Conservation (phyloP, 2,329 filamentous ascomycete genomes). For the Arthrobotrys sinensis region DNA sequence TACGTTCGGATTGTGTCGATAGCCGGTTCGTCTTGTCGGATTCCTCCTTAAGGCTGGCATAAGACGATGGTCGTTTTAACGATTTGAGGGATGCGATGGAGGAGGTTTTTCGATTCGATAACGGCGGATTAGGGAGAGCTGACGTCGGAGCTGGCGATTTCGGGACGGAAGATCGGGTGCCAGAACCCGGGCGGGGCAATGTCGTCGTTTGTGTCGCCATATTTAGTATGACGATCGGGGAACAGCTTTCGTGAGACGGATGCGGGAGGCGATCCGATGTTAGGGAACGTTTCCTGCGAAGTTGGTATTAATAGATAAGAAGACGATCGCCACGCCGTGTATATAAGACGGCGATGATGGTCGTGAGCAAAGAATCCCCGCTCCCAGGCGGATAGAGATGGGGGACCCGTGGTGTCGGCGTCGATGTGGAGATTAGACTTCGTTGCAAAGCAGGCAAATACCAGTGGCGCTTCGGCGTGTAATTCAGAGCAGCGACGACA, state of each 20-base stretch:
- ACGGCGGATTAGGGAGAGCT: slow-evolving; percentile 44
- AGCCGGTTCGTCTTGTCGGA: slow-evolving; percentile 48
- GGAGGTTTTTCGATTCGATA: slow-evolving; percentile 42
- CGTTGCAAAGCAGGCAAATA: slow-evolving; percentile 14
- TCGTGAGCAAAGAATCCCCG: slow-evolving; percentile 31
- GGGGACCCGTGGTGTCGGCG: slow-evolving; percentile 39
- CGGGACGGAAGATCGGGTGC: slow-evolving; percentile 50
- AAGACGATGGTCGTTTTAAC: slow-evolving; percentile 55
- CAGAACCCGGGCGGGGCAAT: slow-evolving; percentile 53
- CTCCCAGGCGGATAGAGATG: slow-evolving; percentile 43
- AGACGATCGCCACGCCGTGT: slow-evolving; percentile 12
- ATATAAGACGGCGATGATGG: neutral
- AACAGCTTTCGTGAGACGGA: neutral
- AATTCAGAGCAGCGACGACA: slow-evolving; percentile 37
- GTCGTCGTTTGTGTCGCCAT: slow-evolving; percentile 60
- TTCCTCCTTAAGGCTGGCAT: slow-evolving; percentile 52
- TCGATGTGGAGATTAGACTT: slow-evolving; percentile 48
- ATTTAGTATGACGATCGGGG: neutral
- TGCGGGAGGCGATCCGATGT: slow-evolving; percentile 9
- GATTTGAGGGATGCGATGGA: slow-evolving; percentile 51
- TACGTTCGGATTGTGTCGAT: slow-evolving; percentile 57
- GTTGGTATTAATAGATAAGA: slow-evolving; percentile 8
- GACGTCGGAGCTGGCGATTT: slow-evolving; percentile 51
- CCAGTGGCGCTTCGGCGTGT: slow-evolving; percentile 24
- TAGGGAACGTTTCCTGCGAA: neutral